Base-by-base conservation (phyloP, 176 grass and related monocot species). In the Tuctoria greenei region DNA sequence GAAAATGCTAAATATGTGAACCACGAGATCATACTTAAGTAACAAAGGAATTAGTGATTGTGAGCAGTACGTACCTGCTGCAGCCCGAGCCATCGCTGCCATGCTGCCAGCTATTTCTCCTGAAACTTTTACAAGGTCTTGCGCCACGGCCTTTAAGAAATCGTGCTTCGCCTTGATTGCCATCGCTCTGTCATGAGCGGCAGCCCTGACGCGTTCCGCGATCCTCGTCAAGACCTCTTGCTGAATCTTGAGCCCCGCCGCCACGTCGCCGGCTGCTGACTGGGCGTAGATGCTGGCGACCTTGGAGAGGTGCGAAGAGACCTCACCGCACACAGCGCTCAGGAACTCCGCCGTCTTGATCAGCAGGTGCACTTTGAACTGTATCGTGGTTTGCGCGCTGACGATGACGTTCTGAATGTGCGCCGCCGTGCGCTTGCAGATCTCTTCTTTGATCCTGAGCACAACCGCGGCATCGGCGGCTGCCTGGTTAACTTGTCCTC, bases 41-140 rank as follows among this genome's bases (percentile, higher is more conserved):
- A 31, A 72, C n/a, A 42, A 27, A 4, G 6, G 24, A 5, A 23
- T 59, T 34, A 58, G 41, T 11, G 52, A 43, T 27, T 39, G 4
- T 39, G 4, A 16, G 8, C 44, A 45, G 37, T 86, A 86, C 84
- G 37, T 86, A 86, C 84, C 78, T 0, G 21, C 56, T 23, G 84
- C 84, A 47, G 64, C 65, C 39, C 76, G 46, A 40, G 72, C 72
- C 64, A 86, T 64, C 57, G 20, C 27, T 36, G 37, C 58, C 56
- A 86, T 71, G 65, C 8, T 86, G 28, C 6, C 24, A 21, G 58
- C 72, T 14, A 86, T 64, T 49, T 86, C 47, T 21, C 58, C 73
- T 71, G 58, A 27, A 56, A 45, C 26, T 14, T 27, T 41, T 1
- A 67, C 47, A 3, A 82, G 39, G 8, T 86, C 72, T 4, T 66